Conservation (phyloP, 2,329 filamentous ascomycete genomes). For the Leptographium radiaticola region DNA sequence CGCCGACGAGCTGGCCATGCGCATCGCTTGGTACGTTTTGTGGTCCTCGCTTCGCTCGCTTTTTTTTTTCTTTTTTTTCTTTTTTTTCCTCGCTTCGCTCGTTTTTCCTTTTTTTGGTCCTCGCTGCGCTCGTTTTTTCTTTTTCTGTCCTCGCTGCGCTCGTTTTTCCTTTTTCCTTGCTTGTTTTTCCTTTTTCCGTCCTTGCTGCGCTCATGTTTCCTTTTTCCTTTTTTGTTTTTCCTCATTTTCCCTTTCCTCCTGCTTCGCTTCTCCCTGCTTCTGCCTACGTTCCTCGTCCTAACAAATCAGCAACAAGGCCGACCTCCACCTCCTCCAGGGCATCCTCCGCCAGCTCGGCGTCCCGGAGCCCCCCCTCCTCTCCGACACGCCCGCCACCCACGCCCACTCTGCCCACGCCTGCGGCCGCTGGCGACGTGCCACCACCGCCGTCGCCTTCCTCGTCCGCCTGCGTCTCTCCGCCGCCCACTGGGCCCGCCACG, state of each 20-base stretch:
- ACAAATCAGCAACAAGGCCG: slow-evolving; percentile 66
- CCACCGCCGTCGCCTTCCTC: slow-evolving; percentile 34
- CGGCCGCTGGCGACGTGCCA: slow-evolving; percentile 9
- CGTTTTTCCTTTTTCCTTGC: background rate
- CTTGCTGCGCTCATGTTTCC: slow-evolving; percentile 23
- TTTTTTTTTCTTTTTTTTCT: background rate
- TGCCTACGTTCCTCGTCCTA: background rate
- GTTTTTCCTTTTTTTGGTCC: too few species aligned
- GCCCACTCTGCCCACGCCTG: slow-evolving; percentile 11
- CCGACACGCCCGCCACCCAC: background rate
- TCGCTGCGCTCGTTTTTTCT: too few species aligned
- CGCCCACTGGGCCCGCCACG: slow-evolving; percentile 36
- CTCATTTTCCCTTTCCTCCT: background rate
- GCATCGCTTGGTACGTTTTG: slow-evolving; percentile 71
- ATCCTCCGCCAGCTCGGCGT: slow-evolving; percentile 54
- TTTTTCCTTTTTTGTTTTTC: background rate
- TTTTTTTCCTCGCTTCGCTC: too few species aligned
- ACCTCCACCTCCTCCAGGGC: slow-evolving; percentile 71
- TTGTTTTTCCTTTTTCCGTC: too few species aligned
- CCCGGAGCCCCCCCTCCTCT: slow-evolving; percentile 9
- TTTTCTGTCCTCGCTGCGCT: too few species aligned
- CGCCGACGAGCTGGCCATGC: slow-evolving; percentile 65
- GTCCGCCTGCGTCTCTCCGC: slow-evolving; percentile 36
- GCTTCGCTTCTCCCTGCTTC: background rate
- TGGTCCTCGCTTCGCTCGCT: background rate